Conservation (phyloP, 202 grass and related monocot species). For the Cymbopogon flexuosus region DNA sequence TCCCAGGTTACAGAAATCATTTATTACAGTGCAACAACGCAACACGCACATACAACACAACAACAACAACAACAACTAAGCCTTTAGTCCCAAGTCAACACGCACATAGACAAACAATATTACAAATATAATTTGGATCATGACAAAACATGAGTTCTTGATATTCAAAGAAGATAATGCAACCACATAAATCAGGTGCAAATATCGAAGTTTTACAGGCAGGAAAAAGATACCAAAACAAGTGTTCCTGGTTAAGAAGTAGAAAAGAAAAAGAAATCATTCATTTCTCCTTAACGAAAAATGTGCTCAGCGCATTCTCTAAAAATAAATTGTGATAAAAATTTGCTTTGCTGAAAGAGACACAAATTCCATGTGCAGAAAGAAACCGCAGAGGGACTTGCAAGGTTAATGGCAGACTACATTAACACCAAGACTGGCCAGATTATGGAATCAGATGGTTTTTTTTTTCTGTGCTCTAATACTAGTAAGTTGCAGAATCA, state of each 20-base stretch:
- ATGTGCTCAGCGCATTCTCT: no score
- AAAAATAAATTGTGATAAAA: slow-evolving; percentile 4
- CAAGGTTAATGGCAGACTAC: not conserved
- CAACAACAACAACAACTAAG: no score
- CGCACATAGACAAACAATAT: slow-evolving; percentile 10
- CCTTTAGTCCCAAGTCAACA: no score
- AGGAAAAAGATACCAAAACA: no score
- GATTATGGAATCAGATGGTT: not conserved
- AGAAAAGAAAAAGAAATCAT: no score
- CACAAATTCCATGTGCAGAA: not conserved
- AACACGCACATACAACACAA: not conserved
- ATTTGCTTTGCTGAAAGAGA: not conserved
- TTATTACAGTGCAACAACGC: slow-evolving; percentile 7
- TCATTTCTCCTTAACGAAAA: no score
- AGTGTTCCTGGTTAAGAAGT: no score
- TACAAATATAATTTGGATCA: slow-evolving; percentile 17
- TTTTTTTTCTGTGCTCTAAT: not conserved
- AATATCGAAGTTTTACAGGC: no score
- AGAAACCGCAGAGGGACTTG: not conserved
- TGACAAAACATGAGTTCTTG: not conserved
- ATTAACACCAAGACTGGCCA: not conserved
- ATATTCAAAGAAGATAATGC: no score
- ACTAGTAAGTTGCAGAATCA: not conserved
- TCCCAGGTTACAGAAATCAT: not conserved
- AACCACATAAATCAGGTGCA: no score